These are phyloP conservation scores for Phytophthora brassicae DNA, from an alignment of 352 stramenopile genomes.

Conservation along the genomic window DNA sequence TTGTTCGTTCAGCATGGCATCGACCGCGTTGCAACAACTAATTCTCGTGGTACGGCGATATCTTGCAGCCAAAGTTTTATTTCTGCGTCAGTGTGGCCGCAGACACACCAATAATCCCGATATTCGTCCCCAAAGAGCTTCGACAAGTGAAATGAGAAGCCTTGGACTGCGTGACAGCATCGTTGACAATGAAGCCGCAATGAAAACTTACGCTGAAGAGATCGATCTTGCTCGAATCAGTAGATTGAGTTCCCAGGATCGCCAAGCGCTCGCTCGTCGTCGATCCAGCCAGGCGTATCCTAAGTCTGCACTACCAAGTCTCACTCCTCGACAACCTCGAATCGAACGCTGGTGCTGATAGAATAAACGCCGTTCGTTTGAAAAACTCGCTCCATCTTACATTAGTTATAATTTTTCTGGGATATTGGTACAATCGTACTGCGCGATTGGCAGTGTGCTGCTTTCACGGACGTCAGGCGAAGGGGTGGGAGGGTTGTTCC, in stretches of 20 bases:
- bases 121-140: constrained; percentile 3
- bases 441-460: constrained; percentile 33
- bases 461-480: constrained; percentile 22
- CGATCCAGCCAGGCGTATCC: background rate
- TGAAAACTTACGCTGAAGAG: constrained; percentile 36
- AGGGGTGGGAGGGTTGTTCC: constrained; percentile 1
- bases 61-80: constrained; percentile 4
- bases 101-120: constrained; percentile 2
- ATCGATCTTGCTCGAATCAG: constrained; percentile 31
- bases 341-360: constrained; percentile 15
- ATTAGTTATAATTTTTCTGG: constrained; percentile 46
- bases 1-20: constrained; percentile 4
- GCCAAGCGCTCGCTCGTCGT: constrained; percentile 17
- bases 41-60: constrained; percentile 7
- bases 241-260: constrained; percentile 31
- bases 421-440: constrained; percentile 40
- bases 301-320: constrained; percentile 16
- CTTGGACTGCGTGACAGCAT: constrained; percentile 17
- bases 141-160: background rate
- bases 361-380: constrained; percentile 8
- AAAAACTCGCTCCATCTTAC: constrained; percentile 49
- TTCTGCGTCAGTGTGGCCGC: constrained; percentile 15
- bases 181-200: constrained; percentile 32
- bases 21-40: constrained; percentile 7
- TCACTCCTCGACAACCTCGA: constrained; percentile 12